A percentile compares a stretch with the other conserved stretches of the same genome.
These are phyloP conservation scores for Penicillium concentricum DNA, from an alignment of 2,329 filamentous ascomycete genomes.

Conservation along the genomic window DNA sequence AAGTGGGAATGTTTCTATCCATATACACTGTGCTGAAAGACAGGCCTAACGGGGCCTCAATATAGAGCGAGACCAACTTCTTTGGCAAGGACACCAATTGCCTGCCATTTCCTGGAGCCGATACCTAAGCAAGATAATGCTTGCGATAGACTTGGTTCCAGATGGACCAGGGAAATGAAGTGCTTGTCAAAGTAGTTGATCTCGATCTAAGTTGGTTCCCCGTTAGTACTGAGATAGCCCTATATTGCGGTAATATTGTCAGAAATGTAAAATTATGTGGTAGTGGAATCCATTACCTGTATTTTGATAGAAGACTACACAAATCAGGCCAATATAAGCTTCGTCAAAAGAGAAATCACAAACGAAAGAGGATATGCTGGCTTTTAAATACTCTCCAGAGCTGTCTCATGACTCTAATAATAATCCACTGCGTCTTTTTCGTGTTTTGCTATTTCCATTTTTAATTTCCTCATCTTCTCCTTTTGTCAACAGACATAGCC, in stretches of 20 bases:
- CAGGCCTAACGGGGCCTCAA: neutral
- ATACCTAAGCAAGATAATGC: neutral
- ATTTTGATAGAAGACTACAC: neutral
- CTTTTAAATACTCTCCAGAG: neutral
- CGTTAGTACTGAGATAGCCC: neutral
- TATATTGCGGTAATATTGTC: neutral
- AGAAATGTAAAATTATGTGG: neutral
- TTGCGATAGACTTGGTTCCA: neutral
- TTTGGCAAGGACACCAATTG: neutral
- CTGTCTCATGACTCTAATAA: neutral
- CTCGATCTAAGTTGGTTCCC: neutral
- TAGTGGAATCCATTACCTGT: neutral
- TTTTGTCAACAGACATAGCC: neutral
- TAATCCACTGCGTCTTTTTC: neutral
- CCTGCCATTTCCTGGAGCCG: neutral
- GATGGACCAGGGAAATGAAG: neutral
- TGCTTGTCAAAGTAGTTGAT: constrained; percentile 1
- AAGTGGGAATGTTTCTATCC: neutral
- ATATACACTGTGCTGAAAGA: neutral
- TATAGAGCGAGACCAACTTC: neutral
- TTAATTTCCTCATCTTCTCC: neutral
- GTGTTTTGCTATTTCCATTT: neutral
- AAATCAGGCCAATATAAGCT: neutral
- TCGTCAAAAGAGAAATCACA: neutral
- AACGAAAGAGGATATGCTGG: neutral